Percentiles rank a stretch among this genome's conserved stretches.
Conservation (phyloP, 805 yeast genomes). For the Metschnikowia picachoensis region DNA sequence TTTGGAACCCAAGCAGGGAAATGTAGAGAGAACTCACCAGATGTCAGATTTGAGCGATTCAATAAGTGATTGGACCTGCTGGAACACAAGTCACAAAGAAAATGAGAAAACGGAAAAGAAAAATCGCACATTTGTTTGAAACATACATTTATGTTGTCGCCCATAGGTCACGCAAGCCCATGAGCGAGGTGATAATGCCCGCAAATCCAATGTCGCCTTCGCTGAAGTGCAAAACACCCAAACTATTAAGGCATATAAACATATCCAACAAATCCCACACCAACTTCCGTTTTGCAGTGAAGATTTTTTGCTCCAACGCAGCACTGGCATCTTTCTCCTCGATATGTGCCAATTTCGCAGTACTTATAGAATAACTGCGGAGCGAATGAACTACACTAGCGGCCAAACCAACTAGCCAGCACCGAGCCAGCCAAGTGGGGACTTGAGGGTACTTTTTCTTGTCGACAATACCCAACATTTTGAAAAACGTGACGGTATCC, state of each 20-base stretch:
- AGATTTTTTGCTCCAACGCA: conserved; percentile 41
- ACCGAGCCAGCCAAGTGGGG: conserved; percentile 58
- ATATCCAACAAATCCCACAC: conserved; percentile 75
- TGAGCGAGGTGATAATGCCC: conserved; percentile 74
- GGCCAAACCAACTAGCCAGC: conserved; percentile 73
- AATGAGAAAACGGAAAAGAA: no score
- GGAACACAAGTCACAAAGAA: no score
- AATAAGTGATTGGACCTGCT: no score
- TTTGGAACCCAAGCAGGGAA: no score
- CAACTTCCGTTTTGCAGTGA: conserved; percentile 55
- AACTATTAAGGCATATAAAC: conserved; percentile 68
- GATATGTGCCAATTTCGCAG: conserved; percentile 30
- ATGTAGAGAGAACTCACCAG: no score
- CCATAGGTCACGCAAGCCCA: conserved; percentile 79
- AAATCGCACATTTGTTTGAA: not conserved
- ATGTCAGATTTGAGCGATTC: no score
- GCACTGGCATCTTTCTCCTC: conserved; percentile 28
- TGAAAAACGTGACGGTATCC: conserved; percentile 61
- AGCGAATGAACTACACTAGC: conserved; percentile 59
- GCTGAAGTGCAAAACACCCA: conserved; percentile 54
- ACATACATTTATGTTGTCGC: conserved; percentile 28
- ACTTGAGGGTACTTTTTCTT: conserved; percentile 43
- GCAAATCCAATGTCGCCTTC: conserved; percentile 83
- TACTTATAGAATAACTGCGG: conserved; percentile 49
- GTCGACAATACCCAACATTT: conserved; percentile 54